Conservation (phyloP, 176 grass and related monocot genomes). For the Triticum monococcum region DNA sequence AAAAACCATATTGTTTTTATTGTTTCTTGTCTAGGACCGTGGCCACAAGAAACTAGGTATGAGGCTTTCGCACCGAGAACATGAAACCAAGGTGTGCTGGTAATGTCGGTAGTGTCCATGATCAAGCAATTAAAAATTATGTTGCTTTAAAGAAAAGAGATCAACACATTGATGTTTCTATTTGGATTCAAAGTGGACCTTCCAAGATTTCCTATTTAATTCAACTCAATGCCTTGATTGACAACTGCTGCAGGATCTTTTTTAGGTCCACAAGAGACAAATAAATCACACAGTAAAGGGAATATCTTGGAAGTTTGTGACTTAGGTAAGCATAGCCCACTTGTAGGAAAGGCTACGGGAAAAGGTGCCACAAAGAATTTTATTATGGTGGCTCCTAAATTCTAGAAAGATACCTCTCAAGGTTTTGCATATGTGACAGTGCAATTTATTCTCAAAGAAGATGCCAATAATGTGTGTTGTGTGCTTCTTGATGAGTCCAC, state of each 20-base stretch:
- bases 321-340: background rate
- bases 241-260: background rate
- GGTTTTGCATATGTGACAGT: background rate
- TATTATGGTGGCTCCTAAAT: background rate
- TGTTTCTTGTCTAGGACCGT: background rate
- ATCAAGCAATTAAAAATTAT: background rate
- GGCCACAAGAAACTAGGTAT: background rate
- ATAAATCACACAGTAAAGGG: background rate
- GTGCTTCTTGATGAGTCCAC: background rate
- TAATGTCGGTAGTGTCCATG: background rate
- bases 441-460: background rate
- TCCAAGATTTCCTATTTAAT: background rate
- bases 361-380: background rate
- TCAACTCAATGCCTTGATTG: background rate
- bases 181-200: background rate
- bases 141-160: background rate
- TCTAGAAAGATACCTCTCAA: too few relatives aligned
- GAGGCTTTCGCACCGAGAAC: background rate
- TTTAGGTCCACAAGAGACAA: background rate
- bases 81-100: background rate
- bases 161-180: background rate
- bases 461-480: background rate
- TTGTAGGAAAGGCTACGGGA: background rate
- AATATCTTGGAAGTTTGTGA: background rate
- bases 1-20: background rate